Conservation (phyloP, 306 rosid species). For the Casuarina cunninghamiana region DNA sequence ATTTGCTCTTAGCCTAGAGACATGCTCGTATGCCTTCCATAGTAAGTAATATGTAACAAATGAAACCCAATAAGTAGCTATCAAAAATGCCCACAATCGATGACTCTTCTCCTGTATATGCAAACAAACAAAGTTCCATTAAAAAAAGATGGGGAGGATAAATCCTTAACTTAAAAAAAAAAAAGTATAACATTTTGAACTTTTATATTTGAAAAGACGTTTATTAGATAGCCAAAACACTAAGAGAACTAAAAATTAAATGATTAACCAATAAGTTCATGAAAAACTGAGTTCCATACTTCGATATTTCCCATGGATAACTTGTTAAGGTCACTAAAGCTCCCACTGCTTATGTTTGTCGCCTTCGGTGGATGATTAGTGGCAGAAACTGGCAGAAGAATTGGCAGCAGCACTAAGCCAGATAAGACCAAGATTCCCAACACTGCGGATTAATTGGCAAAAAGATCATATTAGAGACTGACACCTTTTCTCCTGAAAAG, state of each 20-base stretch:
- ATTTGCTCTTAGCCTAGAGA: too few relatives aligned
- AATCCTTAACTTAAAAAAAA: too few relatives aligned
- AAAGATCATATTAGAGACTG: neutral
- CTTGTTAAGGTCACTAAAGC: conserved; percentile 66
- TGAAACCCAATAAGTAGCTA: conserved; percentile 12
- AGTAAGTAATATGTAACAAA: too few relatives aligned
- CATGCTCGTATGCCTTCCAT: too few relatives aligned
- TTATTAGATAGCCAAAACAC: too few relatives aligned
- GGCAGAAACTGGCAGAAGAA: conserved; percentile 74
- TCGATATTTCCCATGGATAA: conserved; percentile 77
- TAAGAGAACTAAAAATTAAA: neutral
- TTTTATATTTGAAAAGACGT: too few relatives aligned
- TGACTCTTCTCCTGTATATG: conserved; percentile 47
- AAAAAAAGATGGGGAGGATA: conserved; percentile 7
- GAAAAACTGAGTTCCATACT: conserved; percentile 33
- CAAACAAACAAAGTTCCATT: conserved; percentile 15
- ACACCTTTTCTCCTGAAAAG: neutral
- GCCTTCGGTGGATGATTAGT: conserved; percentile 44
- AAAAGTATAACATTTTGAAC: too few relatives aligned
- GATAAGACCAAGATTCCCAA: conserved; percentile 63
- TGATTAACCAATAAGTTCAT: neutral
- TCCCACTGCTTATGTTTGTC: conserved; percentile 44
- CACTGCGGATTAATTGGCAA: conserved; percentile 44
- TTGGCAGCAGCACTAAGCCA: conserved; percentile 72
- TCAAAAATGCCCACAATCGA: conserved; percentile 81